Conservation (phyloP, 2,329 filamentous ascomycete species). For the Penicillium sp. region DNA sequence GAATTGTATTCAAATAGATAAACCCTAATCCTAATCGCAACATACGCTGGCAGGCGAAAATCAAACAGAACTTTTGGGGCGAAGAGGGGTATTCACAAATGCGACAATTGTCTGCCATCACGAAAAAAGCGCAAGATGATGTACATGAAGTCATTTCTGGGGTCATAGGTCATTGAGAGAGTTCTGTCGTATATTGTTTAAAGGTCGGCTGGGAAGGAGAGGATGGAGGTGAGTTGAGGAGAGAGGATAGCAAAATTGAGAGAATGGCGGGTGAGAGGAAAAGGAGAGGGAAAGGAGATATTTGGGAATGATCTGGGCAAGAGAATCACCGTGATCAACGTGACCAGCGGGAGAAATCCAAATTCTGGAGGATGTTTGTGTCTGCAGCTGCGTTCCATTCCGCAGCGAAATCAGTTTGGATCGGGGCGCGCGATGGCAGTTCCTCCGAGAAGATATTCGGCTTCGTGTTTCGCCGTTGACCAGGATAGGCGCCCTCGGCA, state of each 20-base stretch:
- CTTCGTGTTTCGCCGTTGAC: constrained; percentile 40
- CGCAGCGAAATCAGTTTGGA: constrained; percentile 35
- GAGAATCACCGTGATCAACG: constrained; percentile 35
- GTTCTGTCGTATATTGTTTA: constrained; percentile 12
- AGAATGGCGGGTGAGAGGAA: not conserved
- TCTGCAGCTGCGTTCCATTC: constrained; percentile 43
- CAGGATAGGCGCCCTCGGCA: constrained; percentile 34
- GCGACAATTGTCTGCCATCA: constrained; percentile 21
- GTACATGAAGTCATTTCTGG: constrained; percentile 28
- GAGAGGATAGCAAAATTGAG: not conserved
- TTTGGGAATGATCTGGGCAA: not conserved
- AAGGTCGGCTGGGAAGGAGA: not conserved
- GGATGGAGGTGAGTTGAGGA: not conserved
- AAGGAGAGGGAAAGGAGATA: not conserved
- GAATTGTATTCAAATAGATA: constrained; percentile 4
- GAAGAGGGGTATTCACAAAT: constrained; percentile 33
- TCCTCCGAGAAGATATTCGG: constrained; percentile 40
- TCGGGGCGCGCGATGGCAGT: constrained; percentile 33
- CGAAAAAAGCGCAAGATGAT: constrained; percentile 23
- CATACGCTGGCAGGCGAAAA: constrained; percentile 5
- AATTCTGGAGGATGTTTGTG: constrained; percentile 39
- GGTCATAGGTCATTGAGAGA: constrained; percentile 15
- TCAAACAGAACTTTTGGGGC: constrained; percentile 24
- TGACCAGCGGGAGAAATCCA: constrained; percentile 48
- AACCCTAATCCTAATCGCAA: constrained; percentile 3